A percentile compares a stretch with the other conserved stretches of the same genome.
Conservation (phyloP, 2,329 filamentous ascomycete species). For the Niveomyces coronatus region DNA sequence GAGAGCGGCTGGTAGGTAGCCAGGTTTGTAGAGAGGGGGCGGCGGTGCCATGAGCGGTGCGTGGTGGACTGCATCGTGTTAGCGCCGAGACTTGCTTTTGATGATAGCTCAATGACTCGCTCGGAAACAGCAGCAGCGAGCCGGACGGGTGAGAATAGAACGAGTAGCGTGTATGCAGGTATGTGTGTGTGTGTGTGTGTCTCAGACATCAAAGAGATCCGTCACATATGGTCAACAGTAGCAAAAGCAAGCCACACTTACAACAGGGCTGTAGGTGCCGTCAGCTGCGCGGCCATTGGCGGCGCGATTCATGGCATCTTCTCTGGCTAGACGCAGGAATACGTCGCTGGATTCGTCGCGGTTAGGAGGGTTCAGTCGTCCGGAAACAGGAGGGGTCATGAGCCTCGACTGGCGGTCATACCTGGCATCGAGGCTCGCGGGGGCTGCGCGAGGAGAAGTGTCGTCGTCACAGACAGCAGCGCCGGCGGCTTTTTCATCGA, state of each 20-base stretch:
- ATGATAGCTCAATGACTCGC: not conserved
- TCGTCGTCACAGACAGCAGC: slow-evolving; percentile 36
- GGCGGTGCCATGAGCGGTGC: slow-evolving; percentile 35
- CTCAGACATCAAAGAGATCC: no score
- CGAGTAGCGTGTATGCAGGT: no score
- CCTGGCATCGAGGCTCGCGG: slow-evolving; percentile 35
- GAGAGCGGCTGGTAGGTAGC: slow-evolving; percentile 38
- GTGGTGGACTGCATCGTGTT: slow-evolving; percentile 34
- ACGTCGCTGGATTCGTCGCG: slow-evolving; percentile 47
- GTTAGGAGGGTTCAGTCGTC: slow-evolving; percentile 23
- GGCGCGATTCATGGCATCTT: slow-evolving; percentile 34
- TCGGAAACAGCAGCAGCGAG: slow-evolving; percentile 1
- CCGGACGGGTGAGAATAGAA: no score
- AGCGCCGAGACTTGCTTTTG: not conserved
- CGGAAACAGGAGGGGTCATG: slow-evolving; percentile 31
- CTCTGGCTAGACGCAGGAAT: slow-evolving; percentile 48
- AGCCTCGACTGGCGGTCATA: slow-evolving; percentile 19
- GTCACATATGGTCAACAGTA: no score
- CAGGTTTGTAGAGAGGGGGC: slow-evolving; percentile 43
- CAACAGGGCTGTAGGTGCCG: slow-evolving; percentile 30
- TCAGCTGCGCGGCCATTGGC: slow-evolving; percentile 24
- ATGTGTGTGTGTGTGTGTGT: no score
- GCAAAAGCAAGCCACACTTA: slow-evolving; percentile 28
- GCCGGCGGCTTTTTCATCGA: slow-evolving; percentile 29
- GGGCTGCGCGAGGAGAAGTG: slow-evolving; percentile 31